Conservation (phyloP, 1,284 basidiomycete genomes). For the Singerocomus inundabilis region DNA sequence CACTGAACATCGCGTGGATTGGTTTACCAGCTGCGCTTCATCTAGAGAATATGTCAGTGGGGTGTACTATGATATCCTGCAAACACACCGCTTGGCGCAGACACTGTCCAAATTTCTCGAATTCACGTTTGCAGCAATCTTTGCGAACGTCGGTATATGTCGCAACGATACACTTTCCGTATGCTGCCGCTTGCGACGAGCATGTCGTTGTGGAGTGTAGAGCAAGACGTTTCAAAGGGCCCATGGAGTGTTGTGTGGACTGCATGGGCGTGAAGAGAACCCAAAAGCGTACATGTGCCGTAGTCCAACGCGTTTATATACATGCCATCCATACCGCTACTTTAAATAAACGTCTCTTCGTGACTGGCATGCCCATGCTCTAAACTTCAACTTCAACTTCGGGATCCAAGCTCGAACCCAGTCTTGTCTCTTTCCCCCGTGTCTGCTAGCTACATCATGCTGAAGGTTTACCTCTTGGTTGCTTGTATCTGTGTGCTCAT, state of each 20-base stretch:
- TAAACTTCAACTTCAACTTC: slow-evolving; percentile 1
- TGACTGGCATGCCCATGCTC: slow-evolving; percentile 7
- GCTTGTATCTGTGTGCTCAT: slow-evolving; percentile 71
- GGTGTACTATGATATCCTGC: not conserved
- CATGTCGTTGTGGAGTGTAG: slow-evolving; percentile 70
- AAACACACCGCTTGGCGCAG: slow-evolving; percentile 62
- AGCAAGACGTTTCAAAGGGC: slow-evolving; percentile 62
- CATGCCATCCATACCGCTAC: too few relatives aligned
- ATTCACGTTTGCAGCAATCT: slow-evolving; percentile 77
- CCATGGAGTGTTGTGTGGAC: slow-evolving; percentile 21
- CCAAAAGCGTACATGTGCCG: not conserved
- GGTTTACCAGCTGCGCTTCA: slow-evolving; percentile 64
- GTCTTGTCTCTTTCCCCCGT: slow-evolving; percentile 6
- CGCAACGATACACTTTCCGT: slow-evolving; percentile 77
- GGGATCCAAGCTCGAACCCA: not conserved
- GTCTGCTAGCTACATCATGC: slow-evolving; percentile 38
- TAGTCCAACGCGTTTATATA: too few relatives aligned
- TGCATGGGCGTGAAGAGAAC: slow-evolving; percentile 21
- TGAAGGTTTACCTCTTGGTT: slow-evolving; percentile 63
- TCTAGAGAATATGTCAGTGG: slow-evolving; percentile 41
- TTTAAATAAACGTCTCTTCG: too few relatives aligned
- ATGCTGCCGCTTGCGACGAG: slow-evolving; percentile 62
- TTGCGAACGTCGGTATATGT: slow-evolving; percentile 75
- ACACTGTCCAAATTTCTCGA: slow-evolving; percentile 72
- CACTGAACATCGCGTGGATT: not conserved